A percentile compares a stretch with the other conserved stretches of the same genome.
These are phyloP conservation scores for Sophora flavescens DNA, from an alignment of 306 rosid genomes.

Conservation along the genomic window DNA sequence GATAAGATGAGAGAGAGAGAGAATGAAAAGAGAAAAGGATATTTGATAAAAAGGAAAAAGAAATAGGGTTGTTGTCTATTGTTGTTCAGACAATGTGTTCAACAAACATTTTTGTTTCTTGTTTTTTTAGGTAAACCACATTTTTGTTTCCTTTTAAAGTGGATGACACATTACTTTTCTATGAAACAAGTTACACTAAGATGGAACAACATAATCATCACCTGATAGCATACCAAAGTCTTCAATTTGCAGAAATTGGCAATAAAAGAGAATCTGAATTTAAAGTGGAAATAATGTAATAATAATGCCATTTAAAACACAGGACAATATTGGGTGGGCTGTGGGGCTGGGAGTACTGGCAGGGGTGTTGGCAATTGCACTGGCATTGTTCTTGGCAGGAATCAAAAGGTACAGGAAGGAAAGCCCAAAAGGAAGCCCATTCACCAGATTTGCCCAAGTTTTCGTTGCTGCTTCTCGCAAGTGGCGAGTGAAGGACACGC, in stretches of 20 bases:
- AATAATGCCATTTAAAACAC: background rate
- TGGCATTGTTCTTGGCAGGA: conserved; percentile 50
- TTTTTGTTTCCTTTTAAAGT: no score
- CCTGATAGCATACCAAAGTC: background rate
- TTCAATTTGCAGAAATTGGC: background rate
- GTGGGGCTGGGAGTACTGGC: conserved; percentile 50
- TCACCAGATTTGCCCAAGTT: conserved; percentile 56
- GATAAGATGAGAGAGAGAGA: no score
- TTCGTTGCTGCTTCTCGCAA: conserved; percentile 55
- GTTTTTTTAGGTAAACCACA: no score
- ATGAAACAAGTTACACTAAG: background rate
- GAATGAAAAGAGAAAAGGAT: no score
- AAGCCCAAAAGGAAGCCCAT: conserved; percentile 54
- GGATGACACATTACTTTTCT: no score
- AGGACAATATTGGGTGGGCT: conserved; percentile 67
- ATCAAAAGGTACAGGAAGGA: conserved; percentile 44
- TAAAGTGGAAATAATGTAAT: background rate
- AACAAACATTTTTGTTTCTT: no score
- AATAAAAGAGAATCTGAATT: background rate
- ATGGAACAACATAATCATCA: background rate
- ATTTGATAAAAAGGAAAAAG: no score
- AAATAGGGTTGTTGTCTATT: no score
- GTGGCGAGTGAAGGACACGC: conserved; percentile 42
- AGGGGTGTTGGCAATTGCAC: conserved; percentile 50
- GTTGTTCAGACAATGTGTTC: no score